phyloP scores from a whole-genome alignment of 73 alveolate genomes.

The Urostyla sp. region DNA sequence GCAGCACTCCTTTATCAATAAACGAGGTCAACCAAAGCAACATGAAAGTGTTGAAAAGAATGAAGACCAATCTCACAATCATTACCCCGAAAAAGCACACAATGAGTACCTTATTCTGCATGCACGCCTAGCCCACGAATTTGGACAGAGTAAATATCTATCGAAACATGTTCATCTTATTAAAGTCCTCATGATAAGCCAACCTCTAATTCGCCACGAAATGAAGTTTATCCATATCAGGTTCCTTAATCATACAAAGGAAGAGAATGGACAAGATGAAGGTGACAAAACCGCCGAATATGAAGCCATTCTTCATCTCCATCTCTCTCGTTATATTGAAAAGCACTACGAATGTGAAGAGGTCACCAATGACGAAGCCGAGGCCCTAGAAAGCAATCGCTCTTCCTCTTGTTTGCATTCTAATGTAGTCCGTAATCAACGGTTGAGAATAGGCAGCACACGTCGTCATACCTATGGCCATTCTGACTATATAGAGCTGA shows the following conservation, averaged over 20 bases:
- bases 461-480: neutral
- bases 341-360: neutral
- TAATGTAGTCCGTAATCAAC: slow-evolving; percentile 34
- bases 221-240: neutral
- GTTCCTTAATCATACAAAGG: slow-evolving; percentile 25
- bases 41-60: neutral
- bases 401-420: slow-evolving; percentile 18
- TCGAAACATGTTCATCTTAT: neutral
- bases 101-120: slow-evolving; percentile 7
- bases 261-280: neutral
- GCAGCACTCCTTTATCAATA: slow-evolving; percentile 9
- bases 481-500: neutral
- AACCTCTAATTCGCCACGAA: neutral
- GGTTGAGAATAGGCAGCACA: slow-evolving; percentile 29
- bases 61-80: slow-evolving; percentile 16
- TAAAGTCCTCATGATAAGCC: neutral
- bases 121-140: slow-evolving; percentile 14
- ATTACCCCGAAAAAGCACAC: slow-evolving; percentile 17
- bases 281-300: neutral
- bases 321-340: neutral
- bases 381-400: slow-evolving; percentile 39
- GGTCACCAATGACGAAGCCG: slow-evolving; percentile 28
- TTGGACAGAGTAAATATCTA: too few species aligned
- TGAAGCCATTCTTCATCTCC: neutral
- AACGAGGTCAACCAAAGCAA: slow-evolving; percentile 29